Evolutionary conservation across 257 asterid genomes (phyloP).

Genomic region (Solanum ossicruentum): DNA sequence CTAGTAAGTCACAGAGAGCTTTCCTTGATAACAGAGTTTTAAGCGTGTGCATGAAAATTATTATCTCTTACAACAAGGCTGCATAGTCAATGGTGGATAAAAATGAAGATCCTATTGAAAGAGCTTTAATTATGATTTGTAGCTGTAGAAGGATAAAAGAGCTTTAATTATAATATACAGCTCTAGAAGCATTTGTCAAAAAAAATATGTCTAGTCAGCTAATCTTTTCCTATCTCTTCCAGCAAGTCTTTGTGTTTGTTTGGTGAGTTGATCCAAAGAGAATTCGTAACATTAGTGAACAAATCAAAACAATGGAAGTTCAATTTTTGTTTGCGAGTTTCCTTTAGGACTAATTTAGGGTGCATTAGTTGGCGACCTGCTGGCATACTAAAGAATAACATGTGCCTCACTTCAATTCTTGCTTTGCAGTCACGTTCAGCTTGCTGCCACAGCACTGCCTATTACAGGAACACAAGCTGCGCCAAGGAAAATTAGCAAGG

Average conservation of each 20-base stretch:
- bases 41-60: neutral
- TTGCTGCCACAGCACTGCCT: slow-evolving; percentile 85
- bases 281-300: neutral
- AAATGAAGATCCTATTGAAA: neutral
- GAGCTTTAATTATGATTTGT: neutral
- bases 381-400: neutral
- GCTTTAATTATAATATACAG: neutral
- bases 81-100: neutral
- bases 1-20: neutral
- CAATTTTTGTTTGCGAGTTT: neutral
- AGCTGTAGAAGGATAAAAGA: neutral
- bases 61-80: neutral
- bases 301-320: neutral
- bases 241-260: neutral
- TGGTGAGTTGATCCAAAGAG: neutral
- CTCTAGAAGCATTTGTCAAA: neutral
- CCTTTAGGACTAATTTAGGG: neutral
- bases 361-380: neutral
- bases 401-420: neutral
- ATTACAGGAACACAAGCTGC: slow-evolving; percentile 68
- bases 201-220: neutral
- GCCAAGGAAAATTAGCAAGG: slow-evolving; percentile 64
- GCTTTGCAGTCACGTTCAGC: slow-evolving; percentile 71
- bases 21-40: neutral
- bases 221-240: neutral